A percentile compares a stretch with the other conserved stretches of the same genome.
phyloP scores from a whole-genome alignment of 2,329 filamentous ascomycete genomes.

The Calonectria pseudoreteaudii region DNA sequence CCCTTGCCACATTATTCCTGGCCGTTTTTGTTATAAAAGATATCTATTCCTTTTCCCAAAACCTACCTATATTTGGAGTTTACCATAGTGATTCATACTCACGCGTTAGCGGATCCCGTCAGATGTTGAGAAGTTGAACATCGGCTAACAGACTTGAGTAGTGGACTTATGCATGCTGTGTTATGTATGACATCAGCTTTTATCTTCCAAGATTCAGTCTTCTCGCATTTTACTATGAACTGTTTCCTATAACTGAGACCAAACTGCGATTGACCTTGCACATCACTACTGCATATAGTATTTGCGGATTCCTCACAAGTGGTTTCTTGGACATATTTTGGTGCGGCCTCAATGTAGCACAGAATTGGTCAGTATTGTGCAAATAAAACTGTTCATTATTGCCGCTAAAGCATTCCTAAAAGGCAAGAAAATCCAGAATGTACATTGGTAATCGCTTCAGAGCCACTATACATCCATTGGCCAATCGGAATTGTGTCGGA shows the following conservation, averaged over 20 bases:
- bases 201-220: too few species aligned
- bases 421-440: too few species aligned
- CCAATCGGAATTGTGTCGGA: neutral
- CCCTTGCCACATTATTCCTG: neutral
- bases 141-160: neutral
- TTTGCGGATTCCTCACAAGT: neutral
- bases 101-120: neutral
- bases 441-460: too few species aligned
- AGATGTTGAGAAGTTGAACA: too few species aligned
- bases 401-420: too few species aligned
- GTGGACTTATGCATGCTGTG: neutral
- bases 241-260: neutral
- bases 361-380: neutral
- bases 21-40: neutral
- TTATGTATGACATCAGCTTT: conserved; percentile 10
- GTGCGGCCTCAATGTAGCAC: neutral
- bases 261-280: neutral
- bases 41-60: neutral
- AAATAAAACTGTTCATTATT: too few species aligned
- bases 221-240: neutral
- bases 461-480: too few species aligned
- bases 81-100: neutral
- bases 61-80: neutral
- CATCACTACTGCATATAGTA: neutral
- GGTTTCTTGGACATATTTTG: neutral